Percentiles rank a stretch among this genome's conserved stretches.
phyloP scores from a whole-genome alignment of 2,329 filamentous ascomycete species.

The Calycina herbarum region DNA sequence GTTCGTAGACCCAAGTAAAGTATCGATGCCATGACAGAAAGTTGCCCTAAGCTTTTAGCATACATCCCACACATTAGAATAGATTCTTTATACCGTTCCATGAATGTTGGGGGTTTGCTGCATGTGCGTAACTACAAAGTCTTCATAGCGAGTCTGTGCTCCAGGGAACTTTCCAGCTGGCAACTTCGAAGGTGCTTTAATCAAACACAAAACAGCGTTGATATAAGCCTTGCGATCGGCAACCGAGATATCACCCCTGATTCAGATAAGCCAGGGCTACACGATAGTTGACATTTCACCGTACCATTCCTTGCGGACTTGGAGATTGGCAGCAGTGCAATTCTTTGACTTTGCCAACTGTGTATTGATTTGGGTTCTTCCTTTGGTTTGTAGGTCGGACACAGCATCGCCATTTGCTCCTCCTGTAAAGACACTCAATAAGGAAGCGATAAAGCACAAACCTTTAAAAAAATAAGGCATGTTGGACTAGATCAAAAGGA shows the following conservation, averaged over 20 bases:
- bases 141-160: slow-evolving; percentile 41
- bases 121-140: slow-evolving; percentile 41
- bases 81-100: slow-evolving; percentile 26
- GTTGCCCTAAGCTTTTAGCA: slow-evolving; percentile 20
- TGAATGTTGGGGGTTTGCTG: slow-evolving; percentile 34
- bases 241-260: slow-evolving; percentile 21
- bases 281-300: not conserved
- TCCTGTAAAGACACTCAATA: slow-evolving; percentile 11
- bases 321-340: slow-evolving; percentile 20
- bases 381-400: slow-evolving; percentile 24
- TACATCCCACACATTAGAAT: slow-evolving; percentile 18
- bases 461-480: slow-evolving; percentile 20
- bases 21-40: slow-evolving; percentile 48
- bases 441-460: slow-evolving; percentile 9
- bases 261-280: not conserved
- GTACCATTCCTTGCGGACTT: slow-evolving; percentile 26
- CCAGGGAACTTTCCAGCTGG: slow-evolving; percentile 35
- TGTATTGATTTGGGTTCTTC: slow-evolving; percentile 21
- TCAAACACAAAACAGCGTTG: slow-evolving; percentile 40
- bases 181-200: slow-evolving; percentile 35
- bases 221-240: slow-evolving; percentile 35
- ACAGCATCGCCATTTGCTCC: slow-evolving; percentile 21
- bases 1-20: slow-evolving; percentile 44
- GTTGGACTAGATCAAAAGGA: not conserved
- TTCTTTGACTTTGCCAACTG: slow-evolving; percentile 24